A percentile compares a stretch with the other conserved stretches of the same genome.
Conservation (phyloP, 1,284 basidiomycete species). For the Austroboletus novae-zelandiae region DNA sequence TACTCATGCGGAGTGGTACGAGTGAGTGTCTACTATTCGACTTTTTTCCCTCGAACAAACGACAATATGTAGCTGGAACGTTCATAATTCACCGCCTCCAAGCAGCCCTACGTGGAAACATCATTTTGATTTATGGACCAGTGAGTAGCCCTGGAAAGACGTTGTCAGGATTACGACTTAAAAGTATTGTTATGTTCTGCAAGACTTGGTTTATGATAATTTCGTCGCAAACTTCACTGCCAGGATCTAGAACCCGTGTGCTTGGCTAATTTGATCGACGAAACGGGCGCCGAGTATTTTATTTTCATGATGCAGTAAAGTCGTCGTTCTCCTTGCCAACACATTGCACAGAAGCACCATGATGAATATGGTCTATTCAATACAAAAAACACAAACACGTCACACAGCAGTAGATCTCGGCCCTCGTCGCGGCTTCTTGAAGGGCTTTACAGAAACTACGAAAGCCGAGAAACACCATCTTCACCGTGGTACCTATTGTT, state of each 20-base stretch:
- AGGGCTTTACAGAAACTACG: conserved; percentile 51
- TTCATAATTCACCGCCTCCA: not conserved
- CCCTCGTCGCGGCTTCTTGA: conserved; percentile 52
- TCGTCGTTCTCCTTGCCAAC: conserved; percentile 1
- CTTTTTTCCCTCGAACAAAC: not conserved
- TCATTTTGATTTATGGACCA: conserved; percentile 48
- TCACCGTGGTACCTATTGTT: conserved; percentile 52
- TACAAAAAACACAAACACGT: conserved; percentile 44
- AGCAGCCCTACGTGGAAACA: conserved; percentile 33
- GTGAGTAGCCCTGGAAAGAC: conserved; percentile 25
- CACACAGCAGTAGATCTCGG: conserved; percentile 49
- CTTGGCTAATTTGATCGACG: conserved; percentile 54
- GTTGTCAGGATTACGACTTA: not conserved
- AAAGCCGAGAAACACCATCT: conserved; percentile 48
- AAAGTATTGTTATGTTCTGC: not conserved
- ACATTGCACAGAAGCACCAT: conserved; percentile 42
- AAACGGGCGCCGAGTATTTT: conserved; percentile 61
- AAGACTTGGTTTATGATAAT: conserved; percentile 54
- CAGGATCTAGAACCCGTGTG: conserved; percentile 48
- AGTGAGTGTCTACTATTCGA: conserved; percentile 30
- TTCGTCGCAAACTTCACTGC: conserved; percentile 56
- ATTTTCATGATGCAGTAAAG: conserved; percentile 39
- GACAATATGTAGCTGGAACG: not conserved
- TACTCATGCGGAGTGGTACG: conserved; percentile 58
- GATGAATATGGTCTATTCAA: conserved; percentile 55